These are phyloP conservation scores for Beauveria sp. DNA, from an alignment of 2,329 filamentous ascomycete species.

Conservation along the genomic window DNA sequence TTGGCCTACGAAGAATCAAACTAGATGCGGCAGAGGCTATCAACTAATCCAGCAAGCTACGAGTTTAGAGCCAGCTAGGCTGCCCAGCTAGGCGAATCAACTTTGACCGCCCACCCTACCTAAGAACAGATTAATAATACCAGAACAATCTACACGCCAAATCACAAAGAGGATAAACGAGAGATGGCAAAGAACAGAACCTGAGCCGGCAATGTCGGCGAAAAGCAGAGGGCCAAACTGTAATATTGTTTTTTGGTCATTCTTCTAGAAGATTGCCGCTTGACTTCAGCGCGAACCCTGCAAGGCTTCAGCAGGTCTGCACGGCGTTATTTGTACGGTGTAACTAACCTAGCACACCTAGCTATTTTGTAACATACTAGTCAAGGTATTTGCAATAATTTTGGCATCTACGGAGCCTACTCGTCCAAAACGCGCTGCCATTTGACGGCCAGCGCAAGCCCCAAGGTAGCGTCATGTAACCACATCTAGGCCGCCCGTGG, in stretches of 20 bases:
- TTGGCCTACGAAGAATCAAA: too few relatives aligned
- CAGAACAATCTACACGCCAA: background rate
- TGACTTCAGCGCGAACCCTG: background rate
- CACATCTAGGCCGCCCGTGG: background rate
- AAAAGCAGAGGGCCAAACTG: background rate
- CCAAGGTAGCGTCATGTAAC: background rate
- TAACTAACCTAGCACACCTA: background rate
- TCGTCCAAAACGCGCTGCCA: background rate
- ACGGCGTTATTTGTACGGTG: background rate
- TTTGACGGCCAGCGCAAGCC: background rate
- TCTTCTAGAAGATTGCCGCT: background rate
- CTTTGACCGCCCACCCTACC: background rate
- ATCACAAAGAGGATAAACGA: background rate
- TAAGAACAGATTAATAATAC: too few relatives aligned
- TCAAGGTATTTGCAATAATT: background rate
- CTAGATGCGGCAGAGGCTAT: too few relatives aligned
- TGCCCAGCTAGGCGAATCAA: too few relatives aligned
- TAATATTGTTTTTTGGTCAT: background rate
- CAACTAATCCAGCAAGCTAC: too few relatives aligned
- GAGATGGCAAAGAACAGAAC: background rate
- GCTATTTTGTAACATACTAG: background rate
- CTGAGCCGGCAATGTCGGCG: background rate
- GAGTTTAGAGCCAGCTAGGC: too few relatives aligned
- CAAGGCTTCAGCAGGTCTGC: conserved; percentile 4
- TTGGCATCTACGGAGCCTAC: background rate